Conservation (phyloP, 495 filamentous ascomycete species). For the Aspergillus ellipticus region DNA sequence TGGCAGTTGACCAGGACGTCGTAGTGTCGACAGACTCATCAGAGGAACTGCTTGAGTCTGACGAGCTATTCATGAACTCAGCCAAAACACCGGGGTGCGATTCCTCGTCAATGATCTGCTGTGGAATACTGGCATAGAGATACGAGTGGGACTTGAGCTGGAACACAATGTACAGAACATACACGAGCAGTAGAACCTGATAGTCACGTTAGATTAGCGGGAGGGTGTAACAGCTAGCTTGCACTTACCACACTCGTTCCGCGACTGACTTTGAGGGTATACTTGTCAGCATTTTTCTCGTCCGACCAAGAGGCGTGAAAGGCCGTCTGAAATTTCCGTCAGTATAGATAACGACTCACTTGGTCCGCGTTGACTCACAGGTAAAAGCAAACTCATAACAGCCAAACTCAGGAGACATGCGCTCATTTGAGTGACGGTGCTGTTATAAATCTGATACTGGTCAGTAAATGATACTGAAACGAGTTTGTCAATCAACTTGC, state of each 20-base stretch:
- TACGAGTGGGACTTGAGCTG: slow-evolving; percentile 90
- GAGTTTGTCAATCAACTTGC: slow-evolving; percentile 32
- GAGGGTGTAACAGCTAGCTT: not conserved
- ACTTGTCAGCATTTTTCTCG: slow-evolving; percentile 54
- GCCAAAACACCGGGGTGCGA: slow-evolving; percentile 80
- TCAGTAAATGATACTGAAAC: not conserved
- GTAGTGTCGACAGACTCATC: slow-evolving; percentile 63
- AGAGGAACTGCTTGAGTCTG: slow-evolving; percentile 58
- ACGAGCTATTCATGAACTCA: slow-evolving; percentile 70
- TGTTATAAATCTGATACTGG: slow-evolving; percentile 78
- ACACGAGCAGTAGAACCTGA: slow-evolving; percentile 74
- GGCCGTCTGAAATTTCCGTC: slow-evolving; percentile 55
- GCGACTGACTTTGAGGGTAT: slow-evolving; percentile 78
- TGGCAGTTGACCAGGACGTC: slow-evolving; percentile 69
- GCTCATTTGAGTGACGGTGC: slow-evolving; percentile 92
- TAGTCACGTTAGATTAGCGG: not conserved
- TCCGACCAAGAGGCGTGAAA: slow-evolving; percentile 84
- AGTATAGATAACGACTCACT: not conserved
- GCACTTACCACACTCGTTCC: slow-evolving; percentile 78
- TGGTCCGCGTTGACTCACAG: slow-evolving; percentile 38
- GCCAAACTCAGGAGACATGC: slow-evolving; percentile 85
- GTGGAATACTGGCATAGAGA: slow-evolving; percentile 85
- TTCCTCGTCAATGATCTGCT: slow-evolving; percentile 85
- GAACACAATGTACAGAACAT: slow-evolving; percentile 81
- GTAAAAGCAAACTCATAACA: slow-evolving; percentile 79